These are phyloP conservation scores for Dillenia turbinata DNA, from an alignment of 164 flowering plant genomes.

Conservation along the genomic window DNA sequence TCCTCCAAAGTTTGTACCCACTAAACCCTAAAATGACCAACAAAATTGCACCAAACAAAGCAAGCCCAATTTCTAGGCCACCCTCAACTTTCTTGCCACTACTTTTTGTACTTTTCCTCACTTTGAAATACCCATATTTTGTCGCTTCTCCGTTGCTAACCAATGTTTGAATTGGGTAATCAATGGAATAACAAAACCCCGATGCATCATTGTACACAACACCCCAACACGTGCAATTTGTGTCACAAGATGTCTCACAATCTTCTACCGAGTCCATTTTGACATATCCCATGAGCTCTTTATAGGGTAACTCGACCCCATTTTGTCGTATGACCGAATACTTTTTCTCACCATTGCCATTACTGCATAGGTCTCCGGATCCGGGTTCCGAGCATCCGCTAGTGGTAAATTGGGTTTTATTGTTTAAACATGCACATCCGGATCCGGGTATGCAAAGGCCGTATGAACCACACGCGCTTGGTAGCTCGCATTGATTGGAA, in stretches of 20 bases:
- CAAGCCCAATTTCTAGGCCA: constrained; percentile 32
- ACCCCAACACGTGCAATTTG: constrained; percentile 86
- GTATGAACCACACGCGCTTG: constrained; percentile 71
- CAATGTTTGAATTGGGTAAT: constrained; percentile 65
- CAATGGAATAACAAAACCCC: constrained; percentile 69
- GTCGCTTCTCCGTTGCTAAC: constrained; percentile 48
- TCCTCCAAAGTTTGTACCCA: constrained; percentile 27
- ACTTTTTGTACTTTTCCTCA: constrained; percentile 19
- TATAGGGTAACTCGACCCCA: constrained; percentile 76
- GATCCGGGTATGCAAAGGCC: constrained; percentile 64
- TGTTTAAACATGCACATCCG: constrained; percentile 65
- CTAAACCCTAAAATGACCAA: constrained; percentile 26
- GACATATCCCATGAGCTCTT: constrained; percentile 57
- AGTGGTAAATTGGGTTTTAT: constrained; percentile 32
- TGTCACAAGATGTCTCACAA: constrained; percentile 61
- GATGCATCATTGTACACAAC: constrained; percentile 68
- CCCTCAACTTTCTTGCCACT: constrained; percentile 11
- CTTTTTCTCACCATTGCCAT: constrained; percentile 3
- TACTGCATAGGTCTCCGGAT: constrained; percentile 48
- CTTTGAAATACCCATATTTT: constrained; percentile 67
- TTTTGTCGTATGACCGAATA: constrained; percentile 34
- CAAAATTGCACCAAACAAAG: constrained; percentile 28
- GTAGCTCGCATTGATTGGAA: constrained; percentile 57
- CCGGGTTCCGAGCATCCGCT: constrained; percentile 29
- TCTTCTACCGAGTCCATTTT: constrained; percentile 36